Evolutionary conservation across 2,329 filamentous ascomycete species (phyloP).

Genomic region (Xylaria sp.): DNA sequence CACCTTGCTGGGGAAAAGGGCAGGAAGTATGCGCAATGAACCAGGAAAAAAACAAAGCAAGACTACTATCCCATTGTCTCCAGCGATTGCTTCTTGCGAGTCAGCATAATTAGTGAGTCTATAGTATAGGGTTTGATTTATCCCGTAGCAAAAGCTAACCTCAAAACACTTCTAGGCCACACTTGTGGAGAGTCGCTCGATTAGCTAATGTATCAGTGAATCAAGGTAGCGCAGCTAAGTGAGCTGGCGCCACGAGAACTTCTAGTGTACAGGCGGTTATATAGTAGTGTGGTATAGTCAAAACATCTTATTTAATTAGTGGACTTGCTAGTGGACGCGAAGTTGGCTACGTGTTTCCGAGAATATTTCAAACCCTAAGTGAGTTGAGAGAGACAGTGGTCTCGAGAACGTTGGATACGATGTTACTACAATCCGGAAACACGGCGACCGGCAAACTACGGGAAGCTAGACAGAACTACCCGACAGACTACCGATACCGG

Average conservation of each 20-base stretch:
- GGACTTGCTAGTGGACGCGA: not conserved
- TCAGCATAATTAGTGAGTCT: slow-evolving; percentile 15
- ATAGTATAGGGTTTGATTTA: slow-evolving; percentile 11
- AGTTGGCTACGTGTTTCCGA: not conserved
- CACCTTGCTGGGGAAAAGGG: too few species aligned
- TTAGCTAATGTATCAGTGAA: not conserved
- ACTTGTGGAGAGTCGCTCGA: not conserved
- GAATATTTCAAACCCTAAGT: slow-evolving; percentile 6
- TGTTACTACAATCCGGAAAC: not conserved
- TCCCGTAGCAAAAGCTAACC: slow-evolving; percentile 3
- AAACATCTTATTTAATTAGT: not conserved
- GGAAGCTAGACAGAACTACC: slow-evolving; percentile 18
- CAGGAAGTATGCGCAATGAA: not conserved
- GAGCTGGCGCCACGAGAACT: not conserved
- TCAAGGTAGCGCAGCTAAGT: not conserved
- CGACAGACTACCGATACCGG: slow-evolving; percentile 30
- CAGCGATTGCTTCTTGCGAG: slow-evolving; percentile 15
- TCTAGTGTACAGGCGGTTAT: not conserved
- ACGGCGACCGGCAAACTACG: slow-evolving; percentile 17
- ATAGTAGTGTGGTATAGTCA: not conserved
- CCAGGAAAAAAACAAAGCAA: not conserved
- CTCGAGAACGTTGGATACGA: not conserved
- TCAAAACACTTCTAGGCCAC: not conserved
- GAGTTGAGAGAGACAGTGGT: not conserved
- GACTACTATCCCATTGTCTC: not conserved